Evolutionary conservation across 257 asterid genomes (phyloP), one percentile per base, ranked within the genome.

Genomic region (Nicotiana sylvestris): DNA sequence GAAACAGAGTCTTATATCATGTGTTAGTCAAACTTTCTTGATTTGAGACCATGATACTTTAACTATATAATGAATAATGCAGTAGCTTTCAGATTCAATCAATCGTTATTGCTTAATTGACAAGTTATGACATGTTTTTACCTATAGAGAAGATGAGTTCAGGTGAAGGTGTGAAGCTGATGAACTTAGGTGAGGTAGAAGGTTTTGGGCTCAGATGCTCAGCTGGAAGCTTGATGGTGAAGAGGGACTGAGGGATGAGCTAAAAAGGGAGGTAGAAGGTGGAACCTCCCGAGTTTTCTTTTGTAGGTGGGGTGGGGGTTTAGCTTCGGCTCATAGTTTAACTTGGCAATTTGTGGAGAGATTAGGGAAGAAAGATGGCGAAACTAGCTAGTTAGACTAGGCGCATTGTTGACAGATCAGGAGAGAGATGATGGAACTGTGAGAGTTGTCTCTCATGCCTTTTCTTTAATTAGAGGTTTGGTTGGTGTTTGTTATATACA

Each of bases 61-160:
- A 74, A 74, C 64, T 74, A 49, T 43, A 43, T 43, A 43, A 3
- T 74, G 43, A 74, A 49, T 74, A 74, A 74, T 74, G 79, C 61
- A 74, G 51, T 25, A 74, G 39, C 79, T 74, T n/a, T 25, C 13
- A 25, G 15, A 27, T 25, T 49, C 61, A 74, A 46, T 49, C 61
- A 43, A 39, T 43, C 6, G 78, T 43, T 37, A 11, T 70, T 43
- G 12, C 58, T 39, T 70, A 21, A 56, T 21, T 70, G 78, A 43
- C 56, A 69, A n/a, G 18, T 16, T 21, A 66, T 32, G 49, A 15
- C 51, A 33, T 66, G 6, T 11, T 39, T 69, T 30, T 18, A 18
- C 16, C 29, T 37, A 9, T 33, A 33, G 8, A 57, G 25, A 57
- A 57, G 25, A 55, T 13, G n/a, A 57, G 7, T 17, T 57, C 9